Evolutionary conservation across 768 basidiomycete genomes (phyloP).

Genomic region (Boletus subcaerulescens): DNA sequence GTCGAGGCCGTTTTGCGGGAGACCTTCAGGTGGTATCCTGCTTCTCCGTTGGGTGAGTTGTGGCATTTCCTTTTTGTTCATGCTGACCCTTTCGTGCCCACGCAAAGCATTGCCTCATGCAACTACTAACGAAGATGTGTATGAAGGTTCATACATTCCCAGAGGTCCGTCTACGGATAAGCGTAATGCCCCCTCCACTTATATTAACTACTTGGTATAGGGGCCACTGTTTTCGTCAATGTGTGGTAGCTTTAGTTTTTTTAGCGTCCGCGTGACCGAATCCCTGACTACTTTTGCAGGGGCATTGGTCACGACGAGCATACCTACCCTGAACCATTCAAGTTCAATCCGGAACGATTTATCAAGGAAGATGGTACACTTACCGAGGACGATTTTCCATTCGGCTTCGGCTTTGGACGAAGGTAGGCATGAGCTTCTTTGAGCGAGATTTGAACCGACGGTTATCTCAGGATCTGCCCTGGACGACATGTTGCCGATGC

Average conservation of each 20-base stretch:
- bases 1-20: constrained; percentile 25
- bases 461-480: constrained; percentile 19
- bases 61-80: background rate
- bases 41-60: constrained; percentile 20
- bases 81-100: background rate
- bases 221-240: constrained; percentile 21
- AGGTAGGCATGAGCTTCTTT: constrained; percentile 11
- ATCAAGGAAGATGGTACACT: constrained; percentile 17
- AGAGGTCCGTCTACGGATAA: constrained; percentile 15
- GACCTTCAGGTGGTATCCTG: constrained; percentile 24
- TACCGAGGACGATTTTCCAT: background rate
- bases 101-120: constrained; percentile 22
- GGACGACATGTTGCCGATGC: constrained; percentile 21
- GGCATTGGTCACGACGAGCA: constrained; percentile 37
- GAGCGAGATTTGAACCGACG: background rate
- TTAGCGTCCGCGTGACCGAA: background rate
- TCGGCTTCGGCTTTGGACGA: constrained; percentile 27
- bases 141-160: constrained; percentile 24
- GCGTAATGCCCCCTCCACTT: background rate
- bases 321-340: constrained; percentile 38
- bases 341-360: constrained; percentile 43
- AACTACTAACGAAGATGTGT: constrained; percentile 19
- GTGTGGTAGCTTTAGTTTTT: constrained; percentile 15
- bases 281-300: constrained; percentile 23
- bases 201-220: constrained; percentile 6